A percentile compares a stretch with the other conserved stretches of the same genome.
phyloP scores from a whole-genome alignment of 2,329 filamentous ascomycete species.

The Cordyceps cateniannulata region DNA sequence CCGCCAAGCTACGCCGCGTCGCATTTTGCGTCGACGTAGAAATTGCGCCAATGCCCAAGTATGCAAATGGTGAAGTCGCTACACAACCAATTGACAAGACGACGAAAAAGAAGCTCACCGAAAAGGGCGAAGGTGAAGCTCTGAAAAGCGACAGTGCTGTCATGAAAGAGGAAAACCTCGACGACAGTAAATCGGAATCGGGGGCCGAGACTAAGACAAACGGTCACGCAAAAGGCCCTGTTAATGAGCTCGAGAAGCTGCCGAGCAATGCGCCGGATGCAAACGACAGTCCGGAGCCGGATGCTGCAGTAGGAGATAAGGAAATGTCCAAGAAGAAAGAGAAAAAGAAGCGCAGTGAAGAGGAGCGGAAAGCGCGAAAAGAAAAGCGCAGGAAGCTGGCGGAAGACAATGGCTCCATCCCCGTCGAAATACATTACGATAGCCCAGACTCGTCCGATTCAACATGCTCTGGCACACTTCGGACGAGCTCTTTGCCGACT shows the following conservation, averaged over 20 bases:
- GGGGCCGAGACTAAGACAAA: neutral
- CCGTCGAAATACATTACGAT: constrained; percentile 73
- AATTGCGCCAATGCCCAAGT: constrained; percentile 81
- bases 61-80: constrained; percentile 53
- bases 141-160: constrained; percentile 63
- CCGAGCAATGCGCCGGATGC: neutral
- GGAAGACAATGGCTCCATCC: constrained; percentile 80
- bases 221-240: neutral
- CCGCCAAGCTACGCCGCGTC: constrained; percentile 76
- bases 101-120: constrained; percentile 55
- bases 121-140: constrained; percentile 68
- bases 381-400: constrained; percentile 81
- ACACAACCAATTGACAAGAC: constrained; percentile 17
- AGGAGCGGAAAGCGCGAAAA: constrained; percentile 85
- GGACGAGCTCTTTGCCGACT: constrained; percentile 52
- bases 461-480: constrained; percentile 17
- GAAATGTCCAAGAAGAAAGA: constrained; percentile 70
- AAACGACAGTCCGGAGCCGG: constrained; percentile 21
- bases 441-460: constrained; percentile 51
- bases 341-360: constrained; percentile 92
- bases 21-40: constrained; percentile 97
- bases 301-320: constrained; percentile 21
- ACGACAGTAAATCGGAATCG: constrained; percentile 14
- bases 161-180: constrained; percentile 34
- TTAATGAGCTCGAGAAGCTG: neutral